phyloP scores from a whole-genome alignment of 345 rosid genomes.

The Brassica napus region DNA sequence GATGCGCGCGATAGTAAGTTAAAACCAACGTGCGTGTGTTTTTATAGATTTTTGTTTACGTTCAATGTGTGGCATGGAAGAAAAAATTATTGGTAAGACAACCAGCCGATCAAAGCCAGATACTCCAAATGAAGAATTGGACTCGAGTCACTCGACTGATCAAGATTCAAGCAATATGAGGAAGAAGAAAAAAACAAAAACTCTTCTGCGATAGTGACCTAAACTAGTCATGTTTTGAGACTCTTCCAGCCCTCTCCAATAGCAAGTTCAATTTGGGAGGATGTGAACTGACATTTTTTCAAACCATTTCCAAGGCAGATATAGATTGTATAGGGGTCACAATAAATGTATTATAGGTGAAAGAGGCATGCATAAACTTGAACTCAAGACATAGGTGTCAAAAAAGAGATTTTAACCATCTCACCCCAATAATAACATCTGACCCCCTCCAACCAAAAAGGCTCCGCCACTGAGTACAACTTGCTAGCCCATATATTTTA shows the following conservation, averaged over 20 bases:
- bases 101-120: neutral
- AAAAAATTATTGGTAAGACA: neutral
- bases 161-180: neutral
- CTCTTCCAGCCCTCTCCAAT: neutral
- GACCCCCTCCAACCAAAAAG: no score
- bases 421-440: no score
- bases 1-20: neutral
- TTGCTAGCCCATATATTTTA: neutral
- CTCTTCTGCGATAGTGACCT: neutral
- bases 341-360: no score
- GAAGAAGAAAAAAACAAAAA: neutral
- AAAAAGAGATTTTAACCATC: no score
- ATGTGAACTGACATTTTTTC: neutral
- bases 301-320: neutral
- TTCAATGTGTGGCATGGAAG: neutral
- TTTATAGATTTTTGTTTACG: no score
- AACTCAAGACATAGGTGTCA: no score
- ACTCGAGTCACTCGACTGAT: neutral
- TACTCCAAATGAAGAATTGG: neutral
- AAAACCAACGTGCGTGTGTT: neutral
- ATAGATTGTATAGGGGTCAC: no score
- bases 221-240: neutral
- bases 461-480: neutral
- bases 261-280: neutral
- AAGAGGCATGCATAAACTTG: no score